Conservation (phyloP, 768 basidiomycete genomes). For the Naganishia vaughanmartiniae region DNA sequence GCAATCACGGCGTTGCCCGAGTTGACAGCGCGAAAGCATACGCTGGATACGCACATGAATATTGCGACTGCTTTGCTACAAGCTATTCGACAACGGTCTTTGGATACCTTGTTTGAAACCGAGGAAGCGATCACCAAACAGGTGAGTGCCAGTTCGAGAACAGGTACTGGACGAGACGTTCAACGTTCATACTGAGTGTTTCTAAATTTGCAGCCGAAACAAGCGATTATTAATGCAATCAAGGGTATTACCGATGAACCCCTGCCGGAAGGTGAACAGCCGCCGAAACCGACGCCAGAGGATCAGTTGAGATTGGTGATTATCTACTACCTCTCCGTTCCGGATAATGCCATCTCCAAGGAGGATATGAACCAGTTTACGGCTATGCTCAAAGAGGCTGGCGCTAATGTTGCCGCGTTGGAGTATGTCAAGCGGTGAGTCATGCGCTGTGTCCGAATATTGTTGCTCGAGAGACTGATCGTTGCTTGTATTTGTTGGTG, state of each 20-base stretch:
- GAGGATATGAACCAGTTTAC: conserved; percentile 87
- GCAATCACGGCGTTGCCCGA: conserved; percentile 97
- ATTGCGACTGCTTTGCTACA: conserved; percentile 92
- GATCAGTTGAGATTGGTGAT: conserved; percentile 93
- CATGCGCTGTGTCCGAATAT: not conserved
- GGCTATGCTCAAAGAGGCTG: conserved; percentile 75
- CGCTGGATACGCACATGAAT: conserved; percentile 98
- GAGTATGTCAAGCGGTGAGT: conserved; percentile 76
- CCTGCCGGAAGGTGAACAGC: conserved; percentile 56
- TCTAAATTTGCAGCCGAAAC: conserved; percentile 16
- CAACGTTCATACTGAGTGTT: not conserved
- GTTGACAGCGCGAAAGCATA: conserved; percentile 91
- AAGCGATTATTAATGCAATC: conserved; percentile 88
- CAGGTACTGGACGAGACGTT: no score
- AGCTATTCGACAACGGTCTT: conserved; percentile 87
- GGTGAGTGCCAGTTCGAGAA: conserved; percentile 53
- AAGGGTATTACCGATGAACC: conserved; percentile 58
- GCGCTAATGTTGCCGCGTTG: conserved; percentile 71
- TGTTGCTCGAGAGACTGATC: not conserved
- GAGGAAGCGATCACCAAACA: conserved; percentile 89
- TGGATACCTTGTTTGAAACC: conserved; percentile 95
- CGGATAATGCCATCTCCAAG: conserved; percentile 74
- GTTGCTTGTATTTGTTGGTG: not conserved
- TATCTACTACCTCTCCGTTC: conserved; percentile 88
- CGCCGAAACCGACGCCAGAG: conserved; percentile 62